Evolutionary conservation across 2,329 filamentous ascomycete species (phyloP).

Genomic region (Parascedosporium putredinis): DNA sequence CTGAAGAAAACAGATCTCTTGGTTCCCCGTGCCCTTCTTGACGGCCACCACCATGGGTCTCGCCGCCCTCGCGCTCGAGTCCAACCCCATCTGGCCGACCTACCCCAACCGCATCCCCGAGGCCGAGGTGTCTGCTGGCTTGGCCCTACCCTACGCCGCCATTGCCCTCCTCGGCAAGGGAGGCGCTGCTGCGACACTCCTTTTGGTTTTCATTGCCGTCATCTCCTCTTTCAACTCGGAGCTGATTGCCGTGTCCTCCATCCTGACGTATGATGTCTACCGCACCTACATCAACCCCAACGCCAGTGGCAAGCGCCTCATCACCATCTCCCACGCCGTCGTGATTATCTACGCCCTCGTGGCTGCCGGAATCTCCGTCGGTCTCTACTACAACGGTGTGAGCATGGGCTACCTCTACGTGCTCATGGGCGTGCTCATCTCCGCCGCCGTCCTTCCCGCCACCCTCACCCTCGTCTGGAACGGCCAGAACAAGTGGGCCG

Average conservation of each 20-base stretch:
- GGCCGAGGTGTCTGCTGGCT: conserved; percentile 67
- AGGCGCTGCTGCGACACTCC: conserved; percentile 65
- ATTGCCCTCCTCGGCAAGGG: conserved; percentile 74
- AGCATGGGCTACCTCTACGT: conserved; percentile 84
- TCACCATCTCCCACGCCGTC: conserved; percentile 66
- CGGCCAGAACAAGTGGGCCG: conserved; percentile 64
- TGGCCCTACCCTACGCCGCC: conserved; percentile 77
- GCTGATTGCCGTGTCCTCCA: conserved; percentile 77
- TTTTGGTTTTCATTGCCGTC: conserved; percentile 85
- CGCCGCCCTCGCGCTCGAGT: conserved; percentile 69
- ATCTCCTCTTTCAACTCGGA: conserved; percentile 76
- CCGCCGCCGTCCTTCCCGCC: conserved; percentile 71
- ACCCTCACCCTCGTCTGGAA: conserved; percentile 73
- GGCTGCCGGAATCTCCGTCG: conserved; percentile 70
- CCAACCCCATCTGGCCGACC: conserved; percentile 59
- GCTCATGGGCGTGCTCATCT: conserved; percentile 88
- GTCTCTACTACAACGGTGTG: conserved; percentile 63
- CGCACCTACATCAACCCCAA: conserved; percentile 74
- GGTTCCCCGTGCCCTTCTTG: conserved; percentile 91
- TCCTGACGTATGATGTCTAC: conserved; percentile 80
- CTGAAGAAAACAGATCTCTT: conserved; percentile 23
- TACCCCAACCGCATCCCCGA: conserved; percentile 61
- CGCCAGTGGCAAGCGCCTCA: conserved; percentile 65
- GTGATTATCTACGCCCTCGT: conserved; percentile 62
- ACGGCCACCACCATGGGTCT: conserved; percentile 83